Base-by-base conservation (phyloP, 345 rosid genomes). In the Carallia brachiata region DNA sequence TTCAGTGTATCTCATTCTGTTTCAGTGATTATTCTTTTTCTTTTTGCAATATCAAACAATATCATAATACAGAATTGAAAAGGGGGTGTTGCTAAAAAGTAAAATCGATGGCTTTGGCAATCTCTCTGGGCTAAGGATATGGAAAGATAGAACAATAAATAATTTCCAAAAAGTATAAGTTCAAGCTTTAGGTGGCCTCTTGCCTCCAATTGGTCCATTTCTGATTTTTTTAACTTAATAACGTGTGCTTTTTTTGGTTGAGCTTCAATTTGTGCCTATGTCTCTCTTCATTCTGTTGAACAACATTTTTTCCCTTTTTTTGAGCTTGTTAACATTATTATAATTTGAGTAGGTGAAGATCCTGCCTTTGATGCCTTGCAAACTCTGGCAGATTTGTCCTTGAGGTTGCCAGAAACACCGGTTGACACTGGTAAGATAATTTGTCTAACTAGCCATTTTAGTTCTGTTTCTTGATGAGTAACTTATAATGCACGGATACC, bases 361-460 rank as follows among this genome's bases (percentile, higher is more conserved):
- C 66, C 81, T 54, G 83, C 86, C 65, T 81, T 91, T 36, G 86
- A 88, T 81, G 98, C 97, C 61, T 81, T 94, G 57, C 87, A 91
- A 73, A 86, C 92, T 36, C 77, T 90, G 80, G 96, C 94, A 57
- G 88, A 90, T 77, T 70, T 96, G 83, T 92, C 92, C 64, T 58
- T 81, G 62, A 73, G 87, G 80, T 95, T 87, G 69, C 88, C 98
- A 65, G 89, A 87, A 68, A 78, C 85, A 77, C 79, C 87, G 52
- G 76, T 82, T 3, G 92, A 89, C 60, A 86, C 86, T 34, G 89
- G 96, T 89, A 76, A 67, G 87, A 68, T 67, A 70, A 70, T 69
- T 63, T 70, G 67, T 36, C 23, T 62, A 54, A 58, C 58, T 52
- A 34, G 17, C 58, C 52, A 56, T 66, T 9, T 56, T 27, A 56